phyloP scores from a whole-genome alignment of 495 filamentous ascomycete species.

The Podospora fimiseda region DNA sequence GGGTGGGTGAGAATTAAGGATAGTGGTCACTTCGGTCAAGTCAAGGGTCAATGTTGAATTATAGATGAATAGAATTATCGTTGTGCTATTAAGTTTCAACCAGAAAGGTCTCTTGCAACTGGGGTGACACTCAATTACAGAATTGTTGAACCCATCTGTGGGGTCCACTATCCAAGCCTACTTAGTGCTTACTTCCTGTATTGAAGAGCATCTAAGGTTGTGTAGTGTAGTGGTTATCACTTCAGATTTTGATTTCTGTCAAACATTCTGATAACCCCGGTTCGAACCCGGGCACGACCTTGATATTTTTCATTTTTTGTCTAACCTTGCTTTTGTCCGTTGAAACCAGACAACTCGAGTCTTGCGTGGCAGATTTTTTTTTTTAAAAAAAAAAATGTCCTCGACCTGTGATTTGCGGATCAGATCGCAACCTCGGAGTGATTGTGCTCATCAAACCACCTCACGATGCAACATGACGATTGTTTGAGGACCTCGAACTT shows the following conservation, averaged over 20 bases:
- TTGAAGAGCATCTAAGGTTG: too few relatives aligned
- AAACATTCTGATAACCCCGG: conserved; percentile 18
- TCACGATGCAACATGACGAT: not conserved
- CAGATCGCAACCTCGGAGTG: conserved; percentile 1
- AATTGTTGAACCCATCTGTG: too few relatives aligned
- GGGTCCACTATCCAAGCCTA: too few relatives aligned
- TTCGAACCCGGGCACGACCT: conserved; percentile 24
- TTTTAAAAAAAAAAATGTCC: not conserved
- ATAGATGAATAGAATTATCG: too few relatives aligned
- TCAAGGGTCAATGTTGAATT: too few relatives aligned
- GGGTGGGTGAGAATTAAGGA: too few relatives aligned
- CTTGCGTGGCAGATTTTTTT: not conserved
- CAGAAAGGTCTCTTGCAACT: too few relatives aligned
- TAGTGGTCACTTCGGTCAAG: too few relatives aligned
- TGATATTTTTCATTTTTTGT: conserved; percentile 3
- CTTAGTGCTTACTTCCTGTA: too few relatives aligned
- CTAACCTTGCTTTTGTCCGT: not conserved
- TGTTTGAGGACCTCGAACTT: not conserved
- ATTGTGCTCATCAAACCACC: not conserved
- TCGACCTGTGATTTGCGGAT: not conserved
- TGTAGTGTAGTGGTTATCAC: conserved; percentile 25
- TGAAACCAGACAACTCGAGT: too few relatives aligned
- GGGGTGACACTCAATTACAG: too few relatives aligned
- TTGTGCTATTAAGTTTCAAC: too few relatives aligned
- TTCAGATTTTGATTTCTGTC: conserved; percentile 16